phyloP scores from a whole-genome alignment of 768 basidiomycete species.

The Leccinum pellstonianum region DNA sequence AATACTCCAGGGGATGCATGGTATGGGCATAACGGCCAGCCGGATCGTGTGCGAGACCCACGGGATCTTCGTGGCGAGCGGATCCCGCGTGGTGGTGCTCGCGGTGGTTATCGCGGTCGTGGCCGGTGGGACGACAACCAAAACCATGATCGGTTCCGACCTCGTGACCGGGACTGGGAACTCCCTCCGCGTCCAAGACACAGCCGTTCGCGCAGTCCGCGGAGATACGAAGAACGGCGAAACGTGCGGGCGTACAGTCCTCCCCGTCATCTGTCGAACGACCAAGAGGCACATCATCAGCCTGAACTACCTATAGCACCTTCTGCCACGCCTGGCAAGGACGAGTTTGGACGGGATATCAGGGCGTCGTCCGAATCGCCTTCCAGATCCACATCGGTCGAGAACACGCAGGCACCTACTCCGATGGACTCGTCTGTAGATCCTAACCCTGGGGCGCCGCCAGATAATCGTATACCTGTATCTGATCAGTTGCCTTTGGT shows the following conservation, averaged over 20 bases:
- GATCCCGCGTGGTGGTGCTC: conserved; percentile 49
- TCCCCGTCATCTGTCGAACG: conserved; percentile 45
- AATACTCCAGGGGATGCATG: conserved; percentile 38
- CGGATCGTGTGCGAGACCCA: conserved; percentile 46
- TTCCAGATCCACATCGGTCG: conserved; percentile 29
- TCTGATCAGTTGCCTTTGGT: conserved; percentile 39
- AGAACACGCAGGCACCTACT: conserved; percentile 27
- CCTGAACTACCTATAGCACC: conserved; percentile 24
- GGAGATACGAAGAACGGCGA: conserved; percentile 52
- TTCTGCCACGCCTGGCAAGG: conserved; percentile 49
- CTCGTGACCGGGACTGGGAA: conserved; percentile 44
- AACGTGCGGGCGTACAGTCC: conserved; percentile 60
- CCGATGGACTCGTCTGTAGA: conserved; percentile 41
- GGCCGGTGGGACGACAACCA: conserved; percentile 67
- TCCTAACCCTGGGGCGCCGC: conserved; percentile 42
- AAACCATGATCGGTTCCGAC: conserved; percentile 38
- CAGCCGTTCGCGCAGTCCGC: conserved; percentile 77
- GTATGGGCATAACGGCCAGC: conserved; percentile 28
- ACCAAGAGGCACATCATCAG: conserved; percentile 25
- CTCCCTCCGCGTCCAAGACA: conserved; percentile 44
- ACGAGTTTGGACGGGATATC: conserved; percentile 87
- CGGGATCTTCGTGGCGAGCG: conserved; percentile 54
- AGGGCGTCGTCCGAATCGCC: conserved; percentile 48
- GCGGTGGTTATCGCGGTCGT: conserved; percentile 58
- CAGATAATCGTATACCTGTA: conserved; percentile 49